phyloP scores from a whole-genome alignment of 768 basidiomycete species.

The Fistulinella prunicolor region DNA sequence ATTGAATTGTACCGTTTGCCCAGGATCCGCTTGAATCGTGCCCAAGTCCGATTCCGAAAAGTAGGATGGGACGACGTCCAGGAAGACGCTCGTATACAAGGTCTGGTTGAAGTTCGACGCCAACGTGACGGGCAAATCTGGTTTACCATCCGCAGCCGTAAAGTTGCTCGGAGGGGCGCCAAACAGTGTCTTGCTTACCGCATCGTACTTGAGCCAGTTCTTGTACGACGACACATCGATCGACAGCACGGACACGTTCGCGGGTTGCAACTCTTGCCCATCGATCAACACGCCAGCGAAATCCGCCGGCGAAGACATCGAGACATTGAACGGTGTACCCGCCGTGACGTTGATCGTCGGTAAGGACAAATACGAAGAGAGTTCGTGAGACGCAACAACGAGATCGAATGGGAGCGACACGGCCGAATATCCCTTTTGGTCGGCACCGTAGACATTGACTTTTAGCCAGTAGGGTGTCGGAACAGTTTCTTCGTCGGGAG shows the following conservation, averaged over 20 bases:
- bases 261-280: conserved; percentile 51
- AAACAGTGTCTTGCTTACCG: conserved; percentile 50
- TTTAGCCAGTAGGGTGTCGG: conserved; percentile 42
- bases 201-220: conserved; percentile 63
- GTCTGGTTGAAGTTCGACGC: conserved; percentile 66
- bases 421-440: conserved; percentile 70
- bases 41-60: conserved; percentile 61
- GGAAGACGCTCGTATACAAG: conserved; percentile 55
- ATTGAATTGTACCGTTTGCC: conserved; percentile 49
- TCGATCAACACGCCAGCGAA: conserved; percentile 65
- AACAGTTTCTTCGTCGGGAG: conserved; percentile 48
- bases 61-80: conserved; percentile 70
- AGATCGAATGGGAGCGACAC: conserved; percentile 58
- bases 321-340: conserved; percentile 49
- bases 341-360: conserved; percentile 72
- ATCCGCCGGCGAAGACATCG: conserved; percentile 52
- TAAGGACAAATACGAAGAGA: conserved; percentile 49
- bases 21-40: conserved; percentile 51
- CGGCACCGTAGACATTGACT: conserved; percentile 65
- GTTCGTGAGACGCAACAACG: conserved; percentile 64
- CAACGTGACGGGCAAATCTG: conserved; percentile 57
- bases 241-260: conserved; percentile 52
- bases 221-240: conserved; percentile 58
- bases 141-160: conserved; percentile 32
- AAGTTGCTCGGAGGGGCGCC: conserved; percentile 58